A percentile compares a stretch with the other conserved stretches of the same genome.
phyloP scores from a whole-genome alignment of 2,329 filamentous ascomycete genomes.

The Trematosphaeria pertusa region DNA sequence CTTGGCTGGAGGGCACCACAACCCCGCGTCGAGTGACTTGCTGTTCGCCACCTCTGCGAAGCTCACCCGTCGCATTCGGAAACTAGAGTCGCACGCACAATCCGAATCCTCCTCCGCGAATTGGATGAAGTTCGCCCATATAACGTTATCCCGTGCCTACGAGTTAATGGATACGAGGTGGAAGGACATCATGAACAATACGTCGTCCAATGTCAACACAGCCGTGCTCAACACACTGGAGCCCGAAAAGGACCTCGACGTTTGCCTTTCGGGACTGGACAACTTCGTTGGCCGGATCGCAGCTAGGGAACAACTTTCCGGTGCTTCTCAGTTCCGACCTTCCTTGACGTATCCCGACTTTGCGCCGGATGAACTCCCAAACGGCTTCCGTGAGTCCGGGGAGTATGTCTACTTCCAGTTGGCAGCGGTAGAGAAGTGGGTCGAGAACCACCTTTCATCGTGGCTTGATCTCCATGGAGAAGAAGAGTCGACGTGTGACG shows the following conservation, averaged over 20 bases:
- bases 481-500: constrained; percentile 26
- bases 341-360: constrained; percentile 14
- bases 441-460: constrained; percentile 43
- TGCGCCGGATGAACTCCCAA: constrained; percentile 12
- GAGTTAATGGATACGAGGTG: constrained; percentile 19
- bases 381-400: not conserved
- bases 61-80: constrained; percentile 28
- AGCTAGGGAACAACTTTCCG: constrained; percentile 4
- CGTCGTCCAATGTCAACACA: constrained; percentile 8
- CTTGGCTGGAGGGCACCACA: constrained; percentile 1
- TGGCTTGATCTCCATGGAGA: constrained; percentile 47
- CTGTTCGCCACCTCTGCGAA: constrained; percentile 28
- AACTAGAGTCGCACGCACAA: constrained; percentile 25
- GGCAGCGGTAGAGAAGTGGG: constrained; percentile 58
- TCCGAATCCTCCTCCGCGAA: not conserved
- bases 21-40: constrained; percentile 13
- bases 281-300: constrained; percentile 19
- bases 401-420: constrained; percentile 37
- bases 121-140: constrained; percentile 11
- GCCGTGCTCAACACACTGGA: constrained; percentile 12
- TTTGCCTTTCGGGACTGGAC: constrained; percentile 24
- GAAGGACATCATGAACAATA: constrained; percentile 6
- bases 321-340: constrained; percentile 18
- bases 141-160: constrained; percentile 11
- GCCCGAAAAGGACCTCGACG: constrained; percentile 24